These are phyloP conservation scores for Gautieria morchelliformis DNA, from an alignment of 768 basidiomycete species.

Conservation along the genomic window DNA sequence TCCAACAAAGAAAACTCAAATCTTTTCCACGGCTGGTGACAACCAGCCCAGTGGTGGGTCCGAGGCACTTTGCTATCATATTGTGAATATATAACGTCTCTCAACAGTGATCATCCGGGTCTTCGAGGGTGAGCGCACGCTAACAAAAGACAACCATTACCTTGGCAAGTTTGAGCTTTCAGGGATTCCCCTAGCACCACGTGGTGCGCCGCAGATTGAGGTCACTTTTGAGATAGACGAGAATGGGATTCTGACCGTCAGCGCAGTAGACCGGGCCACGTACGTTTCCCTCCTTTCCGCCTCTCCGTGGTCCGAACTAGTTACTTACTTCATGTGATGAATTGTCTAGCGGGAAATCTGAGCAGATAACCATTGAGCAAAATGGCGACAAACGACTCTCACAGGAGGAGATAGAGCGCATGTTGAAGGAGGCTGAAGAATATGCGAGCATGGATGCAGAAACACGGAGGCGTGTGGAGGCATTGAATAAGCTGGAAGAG, in stretches of 20 bases:
- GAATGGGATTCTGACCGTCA: slow-evolving; percentile 40
- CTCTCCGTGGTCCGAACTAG: neutral
- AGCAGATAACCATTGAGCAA: slow-evolving; percentile 90
- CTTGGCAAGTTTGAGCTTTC: slow-evolving; percentile 41
- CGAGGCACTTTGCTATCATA: neutral
- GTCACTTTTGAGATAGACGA: slow-evolving; percentile 42
- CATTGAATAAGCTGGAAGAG: slow-evolving; percentile 69
- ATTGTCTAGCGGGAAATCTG: slow-evolving; percentile 58
- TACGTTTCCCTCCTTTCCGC: slow-evolving; percentile 23
- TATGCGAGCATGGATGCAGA: slow-evolving; percentile 72
- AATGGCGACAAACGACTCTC: slow-evolving; percentile 80
- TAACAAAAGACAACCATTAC: slow-evolving; percentile 45
- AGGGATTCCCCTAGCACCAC: slow-evolving; percentile 39
- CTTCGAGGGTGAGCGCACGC: slow-evolving; percentile 39
- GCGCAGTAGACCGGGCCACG: slow-evolving; percentile 72
- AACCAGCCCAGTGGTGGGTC: slow-evolving; percentile 20
- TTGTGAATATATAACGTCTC: neutral
- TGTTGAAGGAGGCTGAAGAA: slow-evolving; percentile 91
- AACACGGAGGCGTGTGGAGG: slow-evolving; percentile 73
- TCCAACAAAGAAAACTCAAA: slow-evolving; percentile 43
- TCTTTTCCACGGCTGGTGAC: slow-evolving; percentile 21
- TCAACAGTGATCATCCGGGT: slow-evolving; percentile 38
- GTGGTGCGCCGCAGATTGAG: slow-evolving; percentile 41
- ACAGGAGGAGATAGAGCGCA: slow-evolving; percentile 88
- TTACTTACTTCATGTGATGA: neutral